Percentiles rank a stretch among this genome's conserved stretches.
Evolutionary conservation across 306 rosid genomes (phyloP).

Genomic region (Citrullus mucosospermus): DNA sequence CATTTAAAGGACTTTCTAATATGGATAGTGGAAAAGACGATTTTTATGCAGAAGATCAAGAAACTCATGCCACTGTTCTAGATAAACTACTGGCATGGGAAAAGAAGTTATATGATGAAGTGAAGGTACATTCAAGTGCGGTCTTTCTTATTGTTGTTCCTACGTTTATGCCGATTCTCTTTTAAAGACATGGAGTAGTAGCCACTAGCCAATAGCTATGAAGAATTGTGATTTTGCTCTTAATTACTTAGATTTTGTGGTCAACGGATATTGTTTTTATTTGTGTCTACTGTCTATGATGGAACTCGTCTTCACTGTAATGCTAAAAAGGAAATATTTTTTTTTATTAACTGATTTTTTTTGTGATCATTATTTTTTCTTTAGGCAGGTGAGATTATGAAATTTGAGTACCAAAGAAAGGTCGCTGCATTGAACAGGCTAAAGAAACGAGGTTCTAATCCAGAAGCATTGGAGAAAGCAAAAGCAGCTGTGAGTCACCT

Average conservation of each 20-base stretch:
- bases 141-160: background rate
- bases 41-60: slow-evolving; percentile 54
- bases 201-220: background rate
- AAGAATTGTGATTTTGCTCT: background rate
- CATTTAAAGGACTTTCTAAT: slow-evolving; percentile 48
- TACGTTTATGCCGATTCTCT: background rate
- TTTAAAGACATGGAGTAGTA: background rate
- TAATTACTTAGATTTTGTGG: background rate
- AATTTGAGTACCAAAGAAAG: slow-evolving; percentile 77
- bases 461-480: slow-evolving; percentile 81
- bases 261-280: background rate
- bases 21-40: slow-evolving; percentile 61
- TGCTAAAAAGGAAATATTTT: background rate
- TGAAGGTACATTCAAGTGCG: slow-evolving; percentile 39
- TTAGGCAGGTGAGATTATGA: slow-evolving; percentile 92
- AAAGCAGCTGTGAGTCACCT: slow-evolving; percentile 87
- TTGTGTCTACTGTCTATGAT: background rate
- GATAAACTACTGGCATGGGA: slow-evolving; percentile 97
- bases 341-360: background rate
- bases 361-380: background rate
- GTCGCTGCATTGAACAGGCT: slow-evolving; percentile 60
- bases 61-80: slow-evolving; percentile 83
- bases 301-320: background rate
- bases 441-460: slow-evolving; percentile 51
- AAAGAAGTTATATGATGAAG: slow-evolving; percentile 86